Evolutionary conservation across 345 rosid species (phyloP), one percentile per base, ranked within the genome.

Genomic region (Fremontodendron californicum): DNA sequence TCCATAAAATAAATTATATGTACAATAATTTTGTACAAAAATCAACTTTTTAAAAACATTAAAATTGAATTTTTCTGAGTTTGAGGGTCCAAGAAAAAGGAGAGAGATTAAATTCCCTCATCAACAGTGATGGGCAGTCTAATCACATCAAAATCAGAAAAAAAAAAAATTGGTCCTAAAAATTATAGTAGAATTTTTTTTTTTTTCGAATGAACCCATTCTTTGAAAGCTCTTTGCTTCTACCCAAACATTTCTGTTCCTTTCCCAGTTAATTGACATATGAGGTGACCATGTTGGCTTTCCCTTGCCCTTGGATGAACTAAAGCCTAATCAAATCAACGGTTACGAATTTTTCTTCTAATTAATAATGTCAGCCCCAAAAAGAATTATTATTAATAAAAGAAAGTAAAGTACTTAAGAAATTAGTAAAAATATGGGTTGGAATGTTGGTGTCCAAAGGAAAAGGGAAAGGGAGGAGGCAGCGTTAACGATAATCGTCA

Each of bases 61-160:
- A 11, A 23, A 21, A 54, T 54, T 0, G n/a, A n/a, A 54, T 6
- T 23, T 55, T 55, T 55, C 31, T 9, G 15, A 23, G 13, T 0
- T 10, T 9, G 31, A 25, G 18, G 35, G 35, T 33, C 35, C 35
- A 33, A 33, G 35, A 33, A 33, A 33, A 33, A 33, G 35, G 35
- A 33, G 35, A 3, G 48, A 10, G 10, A 45, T 8, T 77, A 55
- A 85, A 80, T 70, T 79, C 80, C 84, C 78, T 85, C 82, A 78
- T 70, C 76, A 52, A 82, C 77, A 80, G 89, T 78, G 81, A 83
- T 80, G 81, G 79, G 86, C 81, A 73, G 89, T 82, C 87, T 82
- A 83, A 80, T 87, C 87, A 83, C 82, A 85, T 87, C 85, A 83
- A 85, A 83, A 80, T 80, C 85, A 85, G 87, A 77, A 83, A 78